Conservation (phyloP, 768 basidiomycete genomes). For the Collybia sp. region DNA sequence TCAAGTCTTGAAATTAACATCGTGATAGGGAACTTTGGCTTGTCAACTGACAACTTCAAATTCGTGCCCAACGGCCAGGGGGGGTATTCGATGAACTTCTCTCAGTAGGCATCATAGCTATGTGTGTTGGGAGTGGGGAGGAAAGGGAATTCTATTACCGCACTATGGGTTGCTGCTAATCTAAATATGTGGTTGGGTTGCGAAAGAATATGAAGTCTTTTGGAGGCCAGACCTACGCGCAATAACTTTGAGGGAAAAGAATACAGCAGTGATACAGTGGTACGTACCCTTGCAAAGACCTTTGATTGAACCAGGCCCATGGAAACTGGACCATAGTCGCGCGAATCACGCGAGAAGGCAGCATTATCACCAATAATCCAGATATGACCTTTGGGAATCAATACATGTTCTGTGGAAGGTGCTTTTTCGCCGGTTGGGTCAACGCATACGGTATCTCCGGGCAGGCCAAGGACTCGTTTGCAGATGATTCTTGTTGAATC, state of each 20-base stretch:
- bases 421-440: conserved; percentile 73
- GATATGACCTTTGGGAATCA: conserved; percentile 80
- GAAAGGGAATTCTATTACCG: background rate
- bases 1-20: background rate
- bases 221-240: conserved; percentile 39
- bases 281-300: conserved; percentile 58
- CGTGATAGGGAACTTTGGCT: conserved; percentile 77
- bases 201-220: conserved; percentile 33
- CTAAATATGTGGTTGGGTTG: conserved; percentile 35
- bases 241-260: conserved; percentile 3
- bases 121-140: no score
- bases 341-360: conserved; percentile 78
- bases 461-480: conserved; percentile 87
- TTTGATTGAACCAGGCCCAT: conserved; percentile 70
- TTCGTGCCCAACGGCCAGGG: conserved; percentile 91
- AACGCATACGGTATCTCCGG: conserved; percentile 85
- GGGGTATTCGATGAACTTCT: conserved; percentile 93
- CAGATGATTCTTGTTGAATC: conserved; percentile 67
- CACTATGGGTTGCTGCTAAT: conserved; percentile 11
- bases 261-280: background rate
- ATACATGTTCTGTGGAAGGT: conserved; percentile 66
- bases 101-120: conserved; percentile 28
- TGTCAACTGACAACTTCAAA: conserved; percentile 97
- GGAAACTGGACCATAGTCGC: conserved; percentile 90
- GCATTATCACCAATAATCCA: conserved; percentile 94